Evolutionary conservation across 345 rosid species (phyloP), one percentile per base, ranked within the genome.

Genomic region (Sisymbrium altissimum): DNA sequence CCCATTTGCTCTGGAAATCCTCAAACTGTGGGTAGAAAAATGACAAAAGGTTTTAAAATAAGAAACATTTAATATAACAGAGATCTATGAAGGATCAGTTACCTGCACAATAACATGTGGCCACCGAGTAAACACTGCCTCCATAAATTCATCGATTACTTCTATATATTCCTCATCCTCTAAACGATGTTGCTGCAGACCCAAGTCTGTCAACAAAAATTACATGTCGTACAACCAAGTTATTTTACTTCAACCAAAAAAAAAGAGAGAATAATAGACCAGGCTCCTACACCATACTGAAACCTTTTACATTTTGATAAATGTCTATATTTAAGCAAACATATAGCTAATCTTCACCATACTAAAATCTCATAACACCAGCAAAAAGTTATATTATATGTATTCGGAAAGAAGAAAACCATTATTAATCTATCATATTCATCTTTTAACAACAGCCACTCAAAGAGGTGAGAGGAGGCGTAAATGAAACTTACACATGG

Each of bases 1-100:
- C 99, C 99, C 99, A 95, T 84, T 95, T 95, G 91, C 99, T 95
- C 82, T 95, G 97, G 81, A 95, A 95, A 85, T 95, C 99, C 84
- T 95, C 99, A 80, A 95, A 95, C 97, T 95, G 84, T 59, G 70
- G 59, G 70, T 61, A 48, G 18, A 53, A 56, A 55, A 45, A 49
- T 32, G 11, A 7, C 64, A 18, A 38, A 10, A 58, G 44, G 29
- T 54, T 33, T 59, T 46, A 36, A 39, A 21, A 12, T 11, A 29
- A 17, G 19, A 53, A 43, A 72, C 23, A 59, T 48, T 45, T 59
- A 25, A 64, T 29, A 27, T 58, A 30, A 38, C 54, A 72, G n/a
- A 80, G 54, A 70, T 18, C 40, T 30, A 66, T 49, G 74, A 49
- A 49, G 58, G 27, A 30, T 49, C 68, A 14, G 27, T 65, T 73